Conservation (phyloP, 495 filamentous ascomycete genomes). For the Penicillium egyptiacum region DNA sequence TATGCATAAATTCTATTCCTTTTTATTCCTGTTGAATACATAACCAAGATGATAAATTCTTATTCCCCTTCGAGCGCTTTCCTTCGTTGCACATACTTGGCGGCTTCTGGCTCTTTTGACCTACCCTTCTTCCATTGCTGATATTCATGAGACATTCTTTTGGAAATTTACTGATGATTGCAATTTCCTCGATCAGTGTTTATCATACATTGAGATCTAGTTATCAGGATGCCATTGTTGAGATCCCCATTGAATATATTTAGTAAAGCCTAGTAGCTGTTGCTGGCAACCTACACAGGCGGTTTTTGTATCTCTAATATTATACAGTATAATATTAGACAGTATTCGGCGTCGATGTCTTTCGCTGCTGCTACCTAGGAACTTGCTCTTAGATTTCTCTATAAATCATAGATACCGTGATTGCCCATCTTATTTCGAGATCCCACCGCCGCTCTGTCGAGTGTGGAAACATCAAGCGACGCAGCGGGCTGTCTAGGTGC, state of each 20-base stretch:
- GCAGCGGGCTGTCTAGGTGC: too few species aligned
- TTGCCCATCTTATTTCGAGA: too few species aligned
- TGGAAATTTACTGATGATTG: neutral
- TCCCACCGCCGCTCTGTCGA: too few species aligned
- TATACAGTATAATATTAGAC: neutral
- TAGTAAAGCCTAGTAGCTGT: neutral
- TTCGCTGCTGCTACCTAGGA: neutral
- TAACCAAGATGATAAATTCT: conserved; percentile 13
- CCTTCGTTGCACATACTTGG: conserved; percentile 26
- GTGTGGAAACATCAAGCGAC: too few species aligned
- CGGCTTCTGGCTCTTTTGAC: neutral
- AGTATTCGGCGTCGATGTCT: neutral
- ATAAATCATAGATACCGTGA: too few species aligned
- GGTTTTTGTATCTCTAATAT: neutral
- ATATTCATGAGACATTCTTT: conserved; percentile 1
- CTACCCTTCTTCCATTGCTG: neutral
- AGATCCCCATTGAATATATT: neutral
- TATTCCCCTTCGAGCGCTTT: conserved; percentile 10
- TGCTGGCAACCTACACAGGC: neutral
- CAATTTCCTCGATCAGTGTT: neutral
- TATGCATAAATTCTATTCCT: conserved; percentile 21
- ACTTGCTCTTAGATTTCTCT: too few species aligned
- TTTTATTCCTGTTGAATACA: conserved; percentile 17
- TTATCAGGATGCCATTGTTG: neutral
- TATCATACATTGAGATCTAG: neutral